phyloP scores from a whole-genome alignment of 2,329 filamentous ascomycete species.

The Pleoardoris graminearum region DNA sequence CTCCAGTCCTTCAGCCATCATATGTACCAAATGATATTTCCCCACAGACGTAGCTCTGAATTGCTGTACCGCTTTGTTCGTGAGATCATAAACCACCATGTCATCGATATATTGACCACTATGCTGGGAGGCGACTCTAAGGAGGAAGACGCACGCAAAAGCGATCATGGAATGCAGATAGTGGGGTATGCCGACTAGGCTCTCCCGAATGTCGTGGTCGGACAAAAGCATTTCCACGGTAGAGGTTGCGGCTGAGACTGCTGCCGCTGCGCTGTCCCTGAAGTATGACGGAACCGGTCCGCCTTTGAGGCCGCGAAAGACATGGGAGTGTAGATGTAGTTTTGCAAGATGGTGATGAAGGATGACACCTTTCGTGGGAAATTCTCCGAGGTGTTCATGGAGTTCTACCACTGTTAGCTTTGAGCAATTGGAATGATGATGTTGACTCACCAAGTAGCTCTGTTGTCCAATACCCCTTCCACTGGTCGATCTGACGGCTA shows the following conservation, averaged over 20 bases:
- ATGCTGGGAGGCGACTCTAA: slow-evolving; percentile 53
- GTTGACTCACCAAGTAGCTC: slow-evolving; percentile 46
- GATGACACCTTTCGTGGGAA: slow-evolving; percentile 55
- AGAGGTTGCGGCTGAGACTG: slow-evolving; percentile 52
- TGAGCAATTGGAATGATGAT: slow-evolving; percentile 1
- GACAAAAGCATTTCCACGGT: slow-evolving; percentile 52
- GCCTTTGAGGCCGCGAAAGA: slow-evolving; percentile 53
- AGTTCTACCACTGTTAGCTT: slow-evolving; percentile 38
- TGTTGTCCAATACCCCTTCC: slow-evolving; percentile 55
- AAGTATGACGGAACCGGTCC: slow-evolving; percentile 54
- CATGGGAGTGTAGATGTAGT: slow-evolving; percentile 57
- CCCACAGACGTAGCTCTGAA: slow-evolving; percentile 50
- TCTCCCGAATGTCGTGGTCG: slow-evolving; percentile 49
- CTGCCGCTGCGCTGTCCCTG: slow-evolving; percentile 51
- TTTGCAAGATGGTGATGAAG: slow-evolving; percentile 59
- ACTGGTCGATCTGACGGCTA: slow-evolving; percentile 52
- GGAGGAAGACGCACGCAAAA: slow-evolving; percentile 58
- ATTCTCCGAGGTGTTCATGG: slow-evolving; percentile 53
- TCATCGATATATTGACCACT: slow-evolving; percentile 47
- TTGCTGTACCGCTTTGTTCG: slow-evolving; percentile 44
- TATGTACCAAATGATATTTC: slow-evolving; percentile 52
- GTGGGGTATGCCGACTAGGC: slow-evolving; percentile 52
- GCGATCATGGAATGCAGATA: slow-evolving; percentile 59
- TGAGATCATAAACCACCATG: slow-evolving; percentile 45
- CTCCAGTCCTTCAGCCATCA: slow-evolving; percentile 54